These are phyloP conservation scores for Geotrichum phurueaensis DNA, from an alignment of 1,139 yeast genomes.

Conservation along the genomic window DNA sequence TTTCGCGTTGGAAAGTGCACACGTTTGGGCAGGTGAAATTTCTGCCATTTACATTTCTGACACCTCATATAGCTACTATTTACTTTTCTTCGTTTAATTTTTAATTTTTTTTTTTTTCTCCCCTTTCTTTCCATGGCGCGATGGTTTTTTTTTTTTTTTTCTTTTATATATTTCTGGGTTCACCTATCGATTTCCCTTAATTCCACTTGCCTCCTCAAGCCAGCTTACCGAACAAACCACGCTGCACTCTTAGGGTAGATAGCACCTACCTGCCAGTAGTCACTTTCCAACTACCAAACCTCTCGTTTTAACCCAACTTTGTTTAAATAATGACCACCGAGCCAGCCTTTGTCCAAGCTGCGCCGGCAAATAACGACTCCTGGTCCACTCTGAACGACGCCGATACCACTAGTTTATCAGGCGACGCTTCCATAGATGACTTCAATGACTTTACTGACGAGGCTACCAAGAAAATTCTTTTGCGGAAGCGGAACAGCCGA, in stretches of 20 bases:
- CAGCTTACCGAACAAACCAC: not conserved
- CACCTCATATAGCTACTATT: not conserved
- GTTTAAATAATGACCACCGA: not conserved
- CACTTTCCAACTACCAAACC: not conserved
- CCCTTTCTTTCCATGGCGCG: not conserved
- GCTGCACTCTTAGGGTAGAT: not conserved
- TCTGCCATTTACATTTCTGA: not conserved
- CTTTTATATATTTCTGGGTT: not conserved
- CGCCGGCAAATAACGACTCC: not conserved
- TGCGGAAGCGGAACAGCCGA: not conserved
- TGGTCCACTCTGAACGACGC: not conserved
- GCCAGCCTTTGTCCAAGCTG: not conserved
- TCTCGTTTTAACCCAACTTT: not conserved
- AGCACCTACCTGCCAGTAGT: not conserved
- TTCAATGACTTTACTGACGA: not conserved
- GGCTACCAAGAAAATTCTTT: not conserved
- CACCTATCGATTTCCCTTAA: too few species aligned
- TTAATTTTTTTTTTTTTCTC: not conserved
- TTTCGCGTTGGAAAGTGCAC: not conserved
- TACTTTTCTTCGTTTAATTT: not conserved
- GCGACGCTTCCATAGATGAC: not conserved
- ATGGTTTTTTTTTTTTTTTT: too few species aligned
- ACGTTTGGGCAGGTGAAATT: not conserved
- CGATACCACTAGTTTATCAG: slow-evolving; percentile 1
- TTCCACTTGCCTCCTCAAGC: not conserved